phyloP scores from a whole-genome alignment of 139 green algal genomes.

The Spirogloea muscicola region DNA sequence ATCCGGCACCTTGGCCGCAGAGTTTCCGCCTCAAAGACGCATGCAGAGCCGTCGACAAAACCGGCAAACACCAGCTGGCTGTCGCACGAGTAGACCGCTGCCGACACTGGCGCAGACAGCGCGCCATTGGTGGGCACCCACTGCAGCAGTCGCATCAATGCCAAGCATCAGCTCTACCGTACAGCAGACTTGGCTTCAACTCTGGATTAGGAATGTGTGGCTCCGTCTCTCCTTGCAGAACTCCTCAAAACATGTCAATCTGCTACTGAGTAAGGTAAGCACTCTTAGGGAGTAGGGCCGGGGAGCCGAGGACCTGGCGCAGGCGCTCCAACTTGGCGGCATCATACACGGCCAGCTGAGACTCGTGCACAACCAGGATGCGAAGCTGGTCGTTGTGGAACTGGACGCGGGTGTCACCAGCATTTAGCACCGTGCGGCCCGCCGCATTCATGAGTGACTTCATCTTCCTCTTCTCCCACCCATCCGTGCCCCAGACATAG shows the following conservation, averaged over 20 bases:
- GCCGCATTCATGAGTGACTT: background rate
- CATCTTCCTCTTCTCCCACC: conserved; percentile 34
- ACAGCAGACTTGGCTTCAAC: conserved; percentile 10
- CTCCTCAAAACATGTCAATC: too few species aligned
- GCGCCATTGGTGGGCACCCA: conserved; percentile 18
- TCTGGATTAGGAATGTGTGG: too few species aligned
- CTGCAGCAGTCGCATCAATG: conserved; percentile 10
- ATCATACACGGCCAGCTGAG: conserved; percentile 38
- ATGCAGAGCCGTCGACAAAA: conserved; percentile 23
- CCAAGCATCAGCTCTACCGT: background rate
- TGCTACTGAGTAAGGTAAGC: too few species aligned
- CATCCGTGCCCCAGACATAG: conserved; percentile 34
- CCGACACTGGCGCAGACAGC: conserved; percentile 37
- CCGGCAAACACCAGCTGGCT: conserved; percentile 35
- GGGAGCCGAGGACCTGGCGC: too few species aligned
- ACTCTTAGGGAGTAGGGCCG: too few species aligned
- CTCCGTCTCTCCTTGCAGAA: too few species aligned
- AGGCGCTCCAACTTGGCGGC: conserved; percentile 29
- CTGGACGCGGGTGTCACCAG: conserved; percentile 35
- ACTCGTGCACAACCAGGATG: conserved; percentile 35
- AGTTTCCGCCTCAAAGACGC: conserved; percentile 39
- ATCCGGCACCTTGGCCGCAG: conserved; percentile 28
- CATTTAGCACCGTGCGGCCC: background rate
- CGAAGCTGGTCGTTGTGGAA: conserved; percentile 43
- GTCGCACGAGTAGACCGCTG: conserved; percentile 39